Evolutionary conservation across 2,329 filamentous ascomycete genomes (phyloP), one percentile per base, ranked within the genome.

Genomic region (Fonsecaea erecta): DNA sequence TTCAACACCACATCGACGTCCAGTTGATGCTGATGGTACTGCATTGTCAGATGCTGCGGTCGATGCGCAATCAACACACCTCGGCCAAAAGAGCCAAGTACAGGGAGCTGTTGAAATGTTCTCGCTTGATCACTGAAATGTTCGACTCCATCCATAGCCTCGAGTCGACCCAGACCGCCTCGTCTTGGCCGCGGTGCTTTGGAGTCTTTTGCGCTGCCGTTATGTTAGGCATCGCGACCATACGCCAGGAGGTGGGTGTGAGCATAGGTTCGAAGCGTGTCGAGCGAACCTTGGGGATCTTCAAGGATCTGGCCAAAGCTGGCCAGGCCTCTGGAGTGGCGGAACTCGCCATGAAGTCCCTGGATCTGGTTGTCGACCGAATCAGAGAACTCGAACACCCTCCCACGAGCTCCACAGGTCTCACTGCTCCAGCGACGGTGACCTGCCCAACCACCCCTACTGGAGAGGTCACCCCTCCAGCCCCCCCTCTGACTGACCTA

Each of bases 181-280:
- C 60, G 30, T 65, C 55, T 3, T 69, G 67, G 67, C 56, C 64
- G 11, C 64, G 64, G 8, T 69, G 67, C 40, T 67, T 69, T 48
- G 67, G 67, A 14, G 48, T 66, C 14, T 67, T 63, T 54, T 69
- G 58, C 40, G 67, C 64, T 8, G 59, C 60, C 5, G 37, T 48
- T 2, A 60, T 69, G 37, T 26, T 69, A 35, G 67, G 64, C 37
- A 67, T 69, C 46, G 65, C 64, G 34, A 62, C 54, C 21, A 48
- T 69, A 2, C 62, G 67, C 12, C 58, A 56, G 52, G 64, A 69
- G 16, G 57, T 59, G 14, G 67, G 67, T n/a, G 35, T 69, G 14
- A 40, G 64, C 51, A 62, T 59, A 24, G 67, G 67, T 24, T 52
- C 52, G 11, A 43, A 57, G 18, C 64, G 67, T 14, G 48, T 69